Conservation (phyloP, 495 filamentous ascomycete genomes). For the Tuber calosporum region DNA sequence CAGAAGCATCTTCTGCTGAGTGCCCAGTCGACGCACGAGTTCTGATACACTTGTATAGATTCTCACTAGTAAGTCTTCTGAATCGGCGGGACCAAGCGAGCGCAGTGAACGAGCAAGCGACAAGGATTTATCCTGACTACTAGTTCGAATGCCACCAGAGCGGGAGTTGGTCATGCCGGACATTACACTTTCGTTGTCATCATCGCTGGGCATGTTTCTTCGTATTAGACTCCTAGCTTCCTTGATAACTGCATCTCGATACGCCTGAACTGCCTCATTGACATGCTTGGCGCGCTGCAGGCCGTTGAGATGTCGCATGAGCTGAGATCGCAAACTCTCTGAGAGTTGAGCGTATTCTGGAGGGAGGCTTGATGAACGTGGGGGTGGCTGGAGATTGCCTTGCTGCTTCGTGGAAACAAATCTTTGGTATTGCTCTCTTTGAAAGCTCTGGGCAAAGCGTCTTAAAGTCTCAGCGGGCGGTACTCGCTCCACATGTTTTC, state of each 20-base stretch:
- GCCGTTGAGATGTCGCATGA: slow-evolving; percentile 64
- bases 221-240: slow-evolving; percentile 85
- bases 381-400: slow-evolving; percentile 31
- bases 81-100: slow-evolving; percentile 71
- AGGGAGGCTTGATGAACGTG: slow-evolving; percentile 38
- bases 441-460: slow-evolving; percentile 62
- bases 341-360: slow-evolving; percentile 40
- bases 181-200: slow-evolving; percentile 84
- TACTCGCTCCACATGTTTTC: slow-evolving; percentile 71
- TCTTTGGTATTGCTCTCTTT: slow-evolving; percentile 47
- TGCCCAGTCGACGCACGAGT: slow-evolving; percentile 70
- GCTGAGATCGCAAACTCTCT: slow-evolving; percentile 58
- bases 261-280: slow-evolving; percentile 69
- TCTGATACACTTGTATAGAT: slow-evolving; percentile 86
- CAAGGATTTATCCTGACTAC: slow-evolving; percentile 80
- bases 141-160: slow-evolving; percentile 55
- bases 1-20: slow-evolving; percentile 90
- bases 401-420: slow-evolving; percentile 36
- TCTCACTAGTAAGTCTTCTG: slow-evolving; percentile 73
- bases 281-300: slow-evolving; percentile 72
- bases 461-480: slow-evolving; percentile 65
- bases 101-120: slow-evolving; percentile 87
- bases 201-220: slow-evolving; percentile 75
- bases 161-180: slow-evolving; percentile 67
- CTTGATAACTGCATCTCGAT: slow-evolving; percentile 75